Evolutionary conservation across 2,329 filamentous ascomycete species (phyloP).

Genomic region (Cladophialophora bantiana): DNA sequence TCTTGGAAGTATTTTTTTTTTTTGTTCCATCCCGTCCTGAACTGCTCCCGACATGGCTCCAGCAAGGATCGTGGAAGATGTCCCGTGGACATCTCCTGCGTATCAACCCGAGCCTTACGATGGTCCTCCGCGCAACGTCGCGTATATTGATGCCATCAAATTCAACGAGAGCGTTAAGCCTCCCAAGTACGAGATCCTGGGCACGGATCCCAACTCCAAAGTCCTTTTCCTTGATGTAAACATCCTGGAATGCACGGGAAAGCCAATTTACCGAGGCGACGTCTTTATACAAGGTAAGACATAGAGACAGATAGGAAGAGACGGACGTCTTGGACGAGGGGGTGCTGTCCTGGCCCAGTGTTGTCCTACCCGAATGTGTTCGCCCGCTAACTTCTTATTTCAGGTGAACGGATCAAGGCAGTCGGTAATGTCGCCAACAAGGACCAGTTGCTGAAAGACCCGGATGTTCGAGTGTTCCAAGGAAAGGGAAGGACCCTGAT

Average conservation of each 20-base stretch:
- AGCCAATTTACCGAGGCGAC: constrained; percentile 49
- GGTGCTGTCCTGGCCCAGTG: background rate
- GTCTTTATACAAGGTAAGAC: constrained; percentile 49
- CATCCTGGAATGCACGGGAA: constrained; percentile 51
- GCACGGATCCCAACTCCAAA: constrained; percentile 45
- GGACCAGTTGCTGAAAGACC: constrained; percentile 42
- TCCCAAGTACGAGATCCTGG: constrained; percentile 47
- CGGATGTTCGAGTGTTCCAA: constrained; percentile 48
- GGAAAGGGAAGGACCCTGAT: constrained; percentile 57
- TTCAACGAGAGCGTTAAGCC: constrained; percentile 47
- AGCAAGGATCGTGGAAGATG: constrained; percentile 24
- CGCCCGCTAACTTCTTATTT: background rate
- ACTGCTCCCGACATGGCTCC: constrained; percentile 22
- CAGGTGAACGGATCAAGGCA: constrained; percentile 45
- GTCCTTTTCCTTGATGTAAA: constrained; percentile 50
- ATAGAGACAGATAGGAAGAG: background rate
- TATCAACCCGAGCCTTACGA: constrained; percentile 32
- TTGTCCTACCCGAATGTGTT: background rate
- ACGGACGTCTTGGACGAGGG: background rate
- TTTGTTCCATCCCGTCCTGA: background rate
- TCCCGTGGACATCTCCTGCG: constrained; percentile 29
- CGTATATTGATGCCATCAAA: constrained; percentile 42
- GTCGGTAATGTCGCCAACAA: constrained; percentile 47
- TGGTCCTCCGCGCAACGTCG: constrained; percentile 42
- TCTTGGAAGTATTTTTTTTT: too few species aligned